Percentiles rank a stretch among this genome's conserved stretches.
These are phyloP conservation scores for Diophrys appendiculata DNA, from an alignment of 73 alveolate genomes.

Conservation along the genomic window DNA sequence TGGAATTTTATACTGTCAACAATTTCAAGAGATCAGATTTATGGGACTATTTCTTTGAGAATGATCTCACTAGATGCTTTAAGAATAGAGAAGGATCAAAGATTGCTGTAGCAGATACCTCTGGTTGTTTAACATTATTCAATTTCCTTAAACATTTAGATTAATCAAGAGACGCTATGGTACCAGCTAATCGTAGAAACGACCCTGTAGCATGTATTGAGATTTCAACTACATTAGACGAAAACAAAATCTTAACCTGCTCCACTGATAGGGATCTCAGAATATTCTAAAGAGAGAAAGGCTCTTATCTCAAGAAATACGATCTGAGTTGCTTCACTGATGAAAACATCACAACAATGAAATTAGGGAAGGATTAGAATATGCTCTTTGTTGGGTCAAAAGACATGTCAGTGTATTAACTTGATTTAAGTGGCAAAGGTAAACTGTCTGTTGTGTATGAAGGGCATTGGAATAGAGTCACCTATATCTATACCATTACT, in stretches of 20 bases:
- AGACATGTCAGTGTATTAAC: slow-evolving; percentile 55
- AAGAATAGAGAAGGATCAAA: slow-evolving; percentile 61
- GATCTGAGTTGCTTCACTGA: slow-evolving; percentile 64
- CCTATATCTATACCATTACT: slow-evolving; percentile 40
- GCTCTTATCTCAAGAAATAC: slow-evolving; percentile 49
- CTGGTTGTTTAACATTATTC: slow-evolving; percentile 41
- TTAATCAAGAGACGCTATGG: slow-evolving; percentile 41
- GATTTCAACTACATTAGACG: slow-evolving; percentile 29
- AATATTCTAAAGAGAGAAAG: slow-evolving; percentile 49
- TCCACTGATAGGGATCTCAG: slow-evolving; percentile 57
- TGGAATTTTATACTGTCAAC: slow-evolving; percentile 50
- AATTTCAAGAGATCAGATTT: slow-evolving; percentile 47
- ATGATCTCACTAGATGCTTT: slow-evolving; percentile 41
- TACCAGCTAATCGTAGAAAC: slow-evolving; percentile 59
- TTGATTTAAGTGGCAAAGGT: slow-evolving; percentile 41
- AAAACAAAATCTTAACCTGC: slow-evolving; percentile 50
- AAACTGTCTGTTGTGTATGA: slow-evolving; percentile 64
- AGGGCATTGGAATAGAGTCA: slow-evolving; percentile 72
- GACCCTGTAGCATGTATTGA: slow-evolving; percentile 62
- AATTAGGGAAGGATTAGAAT: slow-evolving; percentile 61
- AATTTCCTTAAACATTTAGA: slow-evolving; percentile 57
- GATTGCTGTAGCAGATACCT: slow-evolving; percentile 36
- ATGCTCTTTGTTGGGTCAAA: slow-evolving; percentile 53
- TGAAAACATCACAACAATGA: slow-evolving; percentile 65
- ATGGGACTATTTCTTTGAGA: slow-evolving; percentile 65